Evolutionary conservation across 2,329 filamentous ascomycete species (phyloP).

Genomic region (Metarhizium humberi): DNA sequence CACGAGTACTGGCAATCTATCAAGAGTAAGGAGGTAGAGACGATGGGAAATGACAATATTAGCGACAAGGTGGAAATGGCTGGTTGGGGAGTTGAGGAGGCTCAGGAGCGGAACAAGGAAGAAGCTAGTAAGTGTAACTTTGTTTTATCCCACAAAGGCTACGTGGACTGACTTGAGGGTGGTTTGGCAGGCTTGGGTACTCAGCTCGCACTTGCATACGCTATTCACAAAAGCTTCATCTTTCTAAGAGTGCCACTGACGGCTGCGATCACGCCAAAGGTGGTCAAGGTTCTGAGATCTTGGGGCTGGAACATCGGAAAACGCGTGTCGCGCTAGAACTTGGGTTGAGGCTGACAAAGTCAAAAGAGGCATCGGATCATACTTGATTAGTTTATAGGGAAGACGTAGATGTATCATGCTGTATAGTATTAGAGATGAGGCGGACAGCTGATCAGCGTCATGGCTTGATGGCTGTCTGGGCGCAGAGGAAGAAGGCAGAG

Average conservation of each 20-base stretch:
- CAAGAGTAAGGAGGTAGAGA: slow-evolving; percentile 34
- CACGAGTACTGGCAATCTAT: slow-evolving; percentile 38
- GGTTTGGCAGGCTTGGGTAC: slow-evolving; percentile 53
- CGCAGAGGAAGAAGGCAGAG: no score
- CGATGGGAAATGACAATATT: slow-evolving; percentile 32
- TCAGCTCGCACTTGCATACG: slow-evolving; percentile 86
- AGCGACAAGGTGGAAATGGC: slow-evolving; percentile 41
- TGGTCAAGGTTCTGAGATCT: slow-evolving; percentile 76
- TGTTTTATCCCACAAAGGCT: neutral
- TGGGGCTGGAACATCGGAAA: slow-evolving; percentile 97
- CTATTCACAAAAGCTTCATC: slow-evolving; percentile 96
- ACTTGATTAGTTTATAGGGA: neutral
- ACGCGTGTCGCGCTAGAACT: slow-evolving; percentile 26
- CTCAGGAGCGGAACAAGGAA: slow-evolving; percentile 48
- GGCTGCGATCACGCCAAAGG: slow-evolving; percentile 81
- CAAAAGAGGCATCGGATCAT: neutral
- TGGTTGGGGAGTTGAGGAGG: slow-evolving; percentile 54
- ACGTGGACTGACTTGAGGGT: slow-evolving; percentile 11
- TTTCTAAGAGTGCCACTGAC: slow-evolving; percentile 91
- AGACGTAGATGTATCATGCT: neutral
- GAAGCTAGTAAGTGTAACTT: slow-evolving; percentile 61
- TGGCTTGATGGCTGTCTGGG: no score
- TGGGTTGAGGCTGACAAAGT: neutral
- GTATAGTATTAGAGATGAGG: slow-evolving; percentile 1
- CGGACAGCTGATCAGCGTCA: neutral